Evolutionary conservation across 2,329 filamentous ascomycete species (phyloP), one percentile per base, ranked within the genome.

Genomic region (Knoxdaviesia proteae): DNA sequence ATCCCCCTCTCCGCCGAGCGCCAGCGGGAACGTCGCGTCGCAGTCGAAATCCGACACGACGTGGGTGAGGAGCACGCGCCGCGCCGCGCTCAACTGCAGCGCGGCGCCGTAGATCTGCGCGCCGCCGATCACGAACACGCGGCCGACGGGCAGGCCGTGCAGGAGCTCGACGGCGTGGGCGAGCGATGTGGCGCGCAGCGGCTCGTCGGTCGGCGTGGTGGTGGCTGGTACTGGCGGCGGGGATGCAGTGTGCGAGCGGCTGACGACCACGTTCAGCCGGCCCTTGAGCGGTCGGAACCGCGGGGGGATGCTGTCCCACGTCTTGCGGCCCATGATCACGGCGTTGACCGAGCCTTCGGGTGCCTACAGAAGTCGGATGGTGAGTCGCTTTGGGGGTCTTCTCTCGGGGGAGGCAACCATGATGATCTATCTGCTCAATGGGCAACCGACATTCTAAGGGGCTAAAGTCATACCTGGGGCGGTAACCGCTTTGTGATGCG

Each of bases 291-390:
- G 90, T 3, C 86, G 71, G 56, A 90, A 86, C 42, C 67, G 70
- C 6, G 65, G 55, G 2, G 90, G 88, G 46, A 98, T 88, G 49
- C 77, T 84, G 42, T 93, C 84, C 79, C 88, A 98, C 0, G 90
- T 98, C 61, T 92, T 94, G 54, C 90, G 81, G 46, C 90, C 90
- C 90, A 98, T 98, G 51, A 98, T 80, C 42, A 96, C 83, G 11
- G 83, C 81, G 58, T 87, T 88, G 49, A 62, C 45, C 37, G 61
- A 50, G 0, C 54, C 48, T 6, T 58, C 45, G 2, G 59, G 51
- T 4, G 53, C 47, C 59, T 61, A 40, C 6, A 39, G 29, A 39
- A 32, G 20, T 34, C n/a, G 32, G 31, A 29, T 31, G 9, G 6
- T 34, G 11, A 40, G 32, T 29, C 11, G 32, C 5, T 39, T 31